Evolutionary conservation across 192 early-diverging fungal genomes (phyloP), one percentile per base, ranked within the genome.

Genomic region (Podila horticola): DNA sequence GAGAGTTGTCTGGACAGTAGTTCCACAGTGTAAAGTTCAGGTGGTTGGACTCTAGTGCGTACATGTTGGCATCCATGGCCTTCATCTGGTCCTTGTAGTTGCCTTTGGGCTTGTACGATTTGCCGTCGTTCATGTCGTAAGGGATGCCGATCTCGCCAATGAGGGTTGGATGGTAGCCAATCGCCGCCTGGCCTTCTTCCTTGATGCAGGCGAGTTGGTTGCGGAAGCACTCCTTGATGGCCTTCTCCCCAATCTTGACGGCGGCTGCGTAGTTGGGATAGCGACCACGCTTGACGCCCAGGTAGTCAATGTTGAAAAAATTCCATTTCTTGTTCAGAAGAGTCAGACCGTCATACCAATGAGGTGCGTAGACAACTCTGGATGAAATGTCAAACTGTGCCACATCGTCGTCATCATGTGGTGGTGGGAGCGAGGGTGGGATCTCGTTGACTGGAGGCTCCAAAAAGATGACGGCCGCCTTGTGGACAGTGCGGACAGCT

Each of bases 341-440:
- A 5, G 90, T 91, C 58, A 91, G 64, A 1, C 89, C 90, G 60
- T 86, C 89, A 50, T 90, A 90, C 86, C 86, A 90, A 68, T 90
- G 89, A 10, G 89, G 89, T 0, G 86, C 74, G 71, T 89, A 90
- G 11, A 84, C 86, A 11, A 90, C 65, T n/a, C 86, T 75, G 19
- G 72, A 66, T 0, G 83, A 60, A 17, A 79, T 72, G 17, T 62
- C 74, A 13, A 81, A 81, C n/a, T 81, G 77, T 1, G 77, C 77
- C n/a, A 73, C 71, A 24, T 81, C 77, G 5, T 79, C 70, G 33
- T 81, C 77, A 8, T 79, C 76, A n/a, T 73, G 77, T 9, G 77
- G 77, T 45, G 77, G 77, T 19, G 79, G 82, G 15, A 88, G 66
- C 22, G 79, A 69, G 13, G 89, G 86, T n/a, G 89, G 89, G 7